Conservation (phyloP, 306 rosid species). For the Cucurbita ficifolia region DNA sequence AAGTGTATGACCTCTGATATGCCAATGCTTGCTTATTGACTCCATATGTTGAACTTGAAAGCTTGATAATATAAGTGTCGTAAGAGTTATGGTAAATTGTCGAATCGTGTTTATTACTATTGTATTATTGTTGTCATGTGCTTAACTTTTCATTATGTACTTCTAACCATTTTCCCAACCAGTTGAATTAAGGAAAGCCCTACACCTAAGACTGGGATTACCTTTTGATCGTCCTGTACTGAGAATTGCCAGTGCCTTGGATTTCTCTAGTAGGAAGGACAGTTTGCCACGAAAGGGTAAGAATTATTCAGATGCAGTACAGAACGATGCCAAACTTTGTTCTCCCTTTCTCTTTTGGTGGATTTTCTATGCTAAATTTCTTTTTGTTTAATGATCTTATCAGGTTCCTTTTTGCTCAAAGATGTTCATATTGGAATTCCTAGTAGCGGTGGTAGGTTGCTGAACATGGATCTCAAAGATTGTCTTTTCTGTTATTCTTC, state of each 20-base stretch:
- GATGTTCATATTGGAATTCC: conserved; percentile 85
- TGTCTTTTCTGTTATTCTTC: conserved; percentile 3
- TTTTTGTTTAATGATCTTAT: conserved; percentile 5
- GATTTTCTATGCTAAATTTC: background rate
- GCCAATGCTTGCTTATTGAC: background rate
- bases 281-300: conserved; percentile 44
- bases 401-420: conserved; percentile 60
- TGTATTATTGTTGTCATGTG: background rate
- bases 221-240: conserved; percentile 85
- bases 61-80: background rate
- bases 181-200: conserved; percentile 80
- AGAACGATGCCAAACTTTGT: background rate
- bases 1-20: background rate
- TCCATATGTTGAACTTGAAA: background rate
- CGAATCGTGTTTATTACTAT: background rate
- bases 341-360: background rate
- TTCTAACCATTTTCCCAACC: conserved; percentile 17
- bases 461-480: conserved; percentile 3
- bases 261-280: conserved; percentile 33
- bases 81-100: background rate
- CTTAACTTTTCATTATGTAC: background rate
- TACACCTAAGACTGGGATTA: conserved; percentile 74
- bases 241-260: conserved; percentile 71
- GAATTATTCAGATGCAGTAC: background rate
- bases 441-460: conserved; percentile 65